Evolutionary conservation across 2,329 filamentous ascomycete genomes (phyloP), one percentile per base, ranked within the genome.

Genomic region (Huntiella savannae): DNA sequence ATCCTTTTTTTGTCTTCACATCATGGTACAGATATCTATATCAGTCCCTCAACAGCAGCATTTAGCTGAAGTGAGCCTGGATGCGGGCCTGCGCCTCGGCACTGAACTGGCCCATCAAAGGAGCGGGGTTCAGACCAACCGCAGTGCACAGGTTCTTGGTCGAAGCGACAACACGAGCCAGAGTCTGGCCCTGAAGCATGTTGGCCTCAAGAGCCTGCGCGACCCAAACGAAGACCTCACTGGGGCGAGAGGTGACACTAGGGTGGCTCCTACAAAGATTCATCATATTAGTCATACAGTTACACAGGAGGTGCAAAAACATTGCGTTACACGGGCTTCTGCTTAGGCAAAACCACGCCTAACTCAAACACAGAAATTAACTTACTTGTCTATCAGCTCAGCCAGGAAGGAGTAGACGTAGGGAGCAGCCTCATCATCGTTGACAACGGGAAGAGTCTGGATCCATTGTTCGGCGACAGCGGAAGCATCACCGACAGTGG

Each of bases 391-490:
- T 59, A 96, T 95, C 52, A 98, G 64, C 59, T 94, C 80, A 10
- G 83, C 79, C 49, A 98, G 68, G 64, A 94, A 98, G 39, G 79
- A 79, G 59, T 98, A 98, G 1, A 87, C 87, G 60, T 92, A 96
- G 11, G 91, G 91, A 15, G 91, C 91, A 3, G 91, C 91, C 65
- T 98, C 91, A 61, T 98, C 91, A 54, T 98, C 91, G 57, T 94
- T 95, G 12, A 79, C 78, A 45, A 98, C 81, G 0, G 91, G 91
- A 33, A 98, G 68, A 0, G 88, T 95, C 53, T 85, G 78, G 42
- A 98, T 66, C 91, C 91, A 98, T 58, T 82, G 79, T n/a, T 69
- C 65, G 37, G 85, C 77, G 19, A 95, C 71, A 34, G 81, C 73
- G 57, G 91, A 79, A 43, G 75, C 69, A 56, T 92, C 84, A 46